Conservation (phyloP, 1,284 basidiomycete species). For the Rhizoctonia solani region DNA sequence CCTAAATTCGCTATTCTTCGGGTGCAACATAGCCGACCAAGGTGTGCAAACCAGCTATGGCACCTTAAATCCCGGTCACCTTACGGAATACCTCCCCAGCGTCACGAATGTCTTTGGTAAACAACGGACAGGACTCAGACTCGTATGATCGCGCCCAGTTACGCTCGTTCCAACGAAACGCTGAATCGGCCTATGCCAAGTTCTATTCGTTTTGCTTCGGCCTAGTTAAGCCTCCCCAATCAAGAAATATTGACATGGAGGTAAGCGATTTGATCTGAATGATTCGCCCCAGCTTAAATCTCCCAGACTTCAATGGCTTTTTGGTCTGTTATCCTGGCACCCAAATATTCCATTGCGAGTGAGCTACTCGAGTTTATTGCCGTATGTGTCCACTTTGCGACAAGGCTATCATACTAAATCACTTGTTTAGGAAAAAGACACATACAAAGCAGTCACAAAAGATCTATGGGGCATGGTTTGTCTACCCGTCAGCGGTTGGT, state of each 20-base stretch:
- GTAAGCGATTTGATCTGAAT: constrained; percentile 47
- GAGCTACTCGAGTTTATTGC: constrained; percentile 66
- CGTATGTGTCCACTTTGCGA: constrained; percentile 49
- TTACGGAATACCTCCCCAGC: not conserved
- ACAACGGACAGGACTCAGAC: constrained; percentile 43
- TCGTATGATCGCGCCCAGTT: constrained; percentile 59
- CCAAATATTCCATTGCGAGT: constrained; percentile 63
- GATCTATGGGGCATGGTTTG: constrained; percentile 83
- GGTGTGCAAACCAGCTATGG: not conserved
- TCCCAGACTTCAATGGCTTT: constrained; percentile 69
- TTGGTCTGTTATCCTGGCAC: constrained; percentile 69
- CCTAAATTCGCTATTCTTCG: constrained; percentile 60
- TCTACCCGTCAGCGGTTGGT: constrained; percentile 37
- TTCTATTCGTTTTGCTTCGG: constrained; percentile 70
- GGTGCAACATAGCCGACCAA: constrained; percentile 38
- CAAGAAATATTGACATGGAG: constrained; percentile 78
- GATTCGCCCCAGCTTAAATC: not conserved
- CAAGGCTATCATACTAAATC: not conserved
- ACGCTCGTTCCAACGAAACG: constrained; percentile 54
- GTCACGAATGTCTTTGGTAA: constrained; percentile 18
- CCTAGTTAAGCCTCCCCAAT: constrained; percentile 66
- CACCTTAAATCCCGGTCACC: not conserved
- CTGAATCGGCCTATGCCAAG: constrained; percentile 58
- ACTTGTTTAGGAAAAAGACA: constrained; percentile 56
- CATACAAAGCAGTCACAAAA: constrained; percentile 75